These are phyloP conservation scores for Ophiostoma piceae DNA, from an alignment of 2,329 filamentous ascomycete genomes.

Conservation along the genomic window DNA sequence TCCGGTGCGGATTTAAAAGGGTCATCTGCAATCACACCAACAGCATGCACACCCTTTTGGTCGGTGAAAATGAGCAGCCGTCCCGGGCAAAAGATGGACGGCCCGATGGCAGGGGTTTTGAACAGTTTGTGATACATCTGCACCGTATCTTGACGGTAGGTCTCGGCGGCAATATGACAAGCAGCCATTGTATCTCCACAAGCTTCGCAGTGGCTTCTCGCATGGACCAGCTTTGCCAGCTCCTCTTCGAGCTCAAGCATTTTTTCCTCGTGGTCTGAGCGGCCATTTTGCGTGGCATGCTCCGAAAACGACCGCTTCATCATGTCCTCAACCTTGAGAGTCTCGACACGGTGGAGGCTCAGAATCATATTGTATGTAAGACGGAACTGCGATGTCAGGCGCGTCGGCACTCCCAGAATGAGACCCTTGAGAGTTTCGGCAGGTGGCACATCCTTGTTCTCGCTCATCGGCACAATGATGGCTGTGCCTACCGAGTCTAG, in stretches of 20 bases:
- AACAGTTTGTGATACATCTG: slow-evolving; percentile 74
- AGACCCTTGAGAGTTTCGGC: slow-evolving; percentile 79
- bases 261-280: slow-evolving; percentile 93
- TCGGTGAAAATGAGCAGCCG: slow-evolving; percentile 73
- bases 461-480: slow-evolving; percentile 80
- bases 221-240: slow-evolving; percentile 67
- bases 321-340: slow-evolving; percentile 98
- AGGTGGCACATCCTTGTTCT: slow-evolving; percentile 79
- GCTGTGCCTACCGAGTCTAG: slow-evolving; percentile 89
- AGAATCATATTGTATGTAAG: slow-evolving; percentile 99
- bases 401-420: slow-evolving; percentile 93
- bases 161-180: slow-evolving; percentile 77
- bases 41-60: slow-evolving; percentile 75
- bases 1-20: slow-evolving; percentile 49
- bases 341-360: slow-evolving; percentile 89
- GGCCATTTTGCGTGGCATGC: slow-evolving; percentile 87
- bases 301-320: slow-evolving; percentile 99
- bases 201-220: slow-evolving; percentile 72
- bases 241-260: slow-evolving; percentile 90
- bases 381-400: slow-evolving; percentile 90
- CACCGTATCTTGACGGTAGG: slow-evolving; percentile 70
- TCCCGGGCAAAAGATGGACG: slow-evolving; percentile 69
- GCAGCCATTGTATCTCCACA: slow-evolving; percentile 76
- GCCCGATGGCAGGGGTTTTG: slow-evolving; percentile 68
- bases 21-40: slow-evolving; percentile 61